Conservation (phyloP, 805 yeast genomes). For the Suhomyces tanzawaensis region DNA sequence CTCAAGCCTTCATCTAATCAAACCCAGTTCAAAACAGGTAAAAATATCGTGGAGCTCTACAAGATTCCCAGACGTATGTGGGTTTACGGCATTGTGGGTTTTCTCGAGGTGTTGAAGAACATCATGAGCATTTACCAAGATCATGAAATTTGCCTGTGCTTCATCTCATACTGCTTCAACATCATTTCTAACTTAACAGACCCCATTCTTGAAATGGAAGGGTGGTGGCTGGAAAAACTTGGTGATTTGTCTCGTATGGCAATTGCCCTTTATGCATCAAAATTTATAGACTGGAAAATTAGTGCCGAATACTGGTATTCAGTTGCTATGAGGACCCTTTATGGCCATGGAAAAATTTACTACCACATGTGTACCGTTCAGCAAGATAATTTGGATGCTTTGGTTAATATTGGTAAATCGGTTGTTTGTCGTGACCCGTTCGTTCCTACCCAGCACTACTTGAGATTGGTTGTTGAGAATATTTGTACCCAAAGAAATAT, state of each 20-base stretch:
- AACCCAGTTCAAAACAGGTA: constrained; percentile 64
- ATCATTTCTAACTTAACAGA: constrained; percentile 54
- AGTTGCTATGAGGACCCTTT: constrained; percentile 66
- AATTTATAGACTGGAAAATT: constrained; percentile 81
- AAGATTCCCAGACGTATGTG: constrained; percentile 77
- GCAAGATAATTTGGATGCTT: constrained; percentile 70
- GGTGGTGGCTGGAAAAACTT: constrained; percentile 81
- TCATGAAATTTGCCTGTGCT: constrained; percentile 75
- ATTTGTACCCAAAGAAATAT: constrained; percentile 65
- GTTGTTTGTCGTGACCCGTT: constrained; percentile 80
- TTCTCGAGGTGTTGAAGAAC: constrained; percentile 72
- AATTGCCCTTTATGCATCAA: constrained; percentile 75
- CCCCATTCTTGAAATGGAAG: constrained; percentile 55
- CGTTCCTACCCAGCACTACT: constrained; percentile 77
- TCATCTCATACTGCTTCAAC: constrained; percentile 69
- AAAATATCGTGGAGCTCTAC: constrained; percentile 71
- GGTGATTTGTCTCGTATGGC: constrained; percentile 89
- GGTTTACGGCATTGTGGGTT: constrained; percentile 84
- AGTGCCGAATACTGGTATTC: constrained; percentile 84
- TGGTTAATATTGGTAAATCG: constrained; percentile 75
- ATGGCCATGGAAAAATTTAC: constrained; percentile 82
- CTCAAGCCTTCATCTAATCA: constrained; percentile 55
- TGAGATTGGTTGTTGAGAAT: constrained; percentile 75
- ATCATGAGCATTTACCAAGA: constrained; percentile 71
- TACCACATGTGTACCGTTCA: constrained; percentile 88